A percentile compares a stretch with the other conserved stretches of the same genome.
Conservation (phyloP, 371 early-diverging fungal genomes). For the Mucor velutinosus region DNA sequence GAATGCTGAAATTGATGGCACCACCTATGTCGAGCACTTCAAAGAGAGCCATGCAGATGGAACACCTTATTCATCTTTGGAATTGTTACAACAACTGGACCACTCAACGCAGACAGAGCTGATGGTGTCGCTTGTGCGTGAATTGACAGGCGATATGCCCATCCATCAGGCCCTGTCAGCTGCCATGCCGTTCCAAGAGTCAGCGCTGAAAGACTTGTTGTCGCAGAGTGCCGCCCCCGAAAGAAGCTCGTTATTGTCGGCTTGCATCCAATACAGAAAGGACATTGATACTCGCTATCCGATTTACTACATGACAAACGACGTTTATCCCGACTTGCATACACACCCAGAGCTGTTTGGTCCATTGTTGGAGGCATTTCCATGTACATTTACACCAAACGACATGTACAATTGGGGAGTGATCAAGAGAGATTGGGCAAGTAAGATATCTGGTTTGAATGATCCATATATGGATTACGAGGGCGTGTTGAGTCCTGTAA, state of each 20-base stretch:
- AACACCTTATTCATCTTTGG: background rate
- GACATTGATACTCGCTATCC: slow-evolving; percentile 23
- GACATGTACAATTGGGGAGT: slow-evolving; percentile 24
- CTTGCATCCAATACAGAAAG: slow-evolving; percentile 29
- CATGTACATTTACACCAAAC: slow-evolving; percentile 33
- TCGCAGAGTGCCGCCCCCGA: background rate
- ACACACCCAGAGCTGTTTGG: slow-evolving; percentile 16
- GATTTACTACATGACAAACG: slow-evolving; percentile 25
- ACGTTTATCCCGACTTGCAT: slow-evolving; percentile 13
- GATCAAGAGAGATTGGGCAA: slow-evolving; percentile 16
- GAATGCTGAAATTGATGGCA: slow-evolving; percentile 16
- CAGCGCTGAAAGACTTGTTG: slow-evolving; percentile 10
- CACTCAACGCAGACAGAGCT: slow-evolving; percentile 3
- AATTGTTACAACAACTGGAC: slow-evolving; percentile 12
- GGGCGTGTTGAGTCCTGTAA: slow-evolving; percentile 16
- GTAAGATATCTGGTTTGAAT: background rate
- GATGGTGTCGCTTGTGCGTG: slow-evolving; percentile 24
- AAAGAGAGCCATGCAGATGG: background rate
- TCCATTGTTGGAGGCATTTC: slow-evolving; percentile 21
- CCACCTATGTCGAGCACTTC: background rate
- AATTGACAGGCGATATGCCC: slow-evolving; percentile 32
- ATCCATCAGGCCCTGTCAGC: slow-evolving; percentile 35
- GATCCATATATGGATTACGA: slow-evolving; percentile 20
- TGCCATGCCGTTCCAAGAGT: slow-evolving; percentile 26
- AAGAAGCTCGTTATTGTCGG: slow-evolving; percentile 17